These are phyloP conservation scores for Apophysomyces trapeziformis DNA, from an alignment of 371 early-diverging fungal species.

Conservation along the genomic window DNA sequence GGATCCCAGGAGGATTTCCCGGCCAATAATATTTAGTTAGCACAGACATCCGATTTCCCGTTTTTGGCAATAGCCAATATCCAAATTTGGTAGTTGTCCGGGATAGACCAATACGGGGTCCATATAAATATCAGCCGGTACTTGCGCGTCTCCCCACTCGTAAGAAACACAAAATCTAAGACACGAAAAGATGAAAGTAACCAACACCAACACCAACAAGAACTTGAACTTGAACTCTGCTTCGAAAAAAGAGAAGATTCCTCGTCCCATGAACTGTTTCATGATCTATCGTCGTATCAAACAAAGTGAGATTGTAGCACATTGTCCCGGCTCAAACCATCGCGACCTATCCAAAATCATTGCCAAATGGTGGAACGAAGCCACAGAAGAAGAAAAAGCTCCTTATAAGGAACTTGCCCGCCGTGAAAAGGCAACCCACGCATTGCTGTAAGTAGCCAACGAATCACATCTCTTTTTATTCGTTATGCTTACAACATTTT, in stretches of 20 bases:
- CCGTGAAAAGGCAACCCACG: conserved; percentile 59
- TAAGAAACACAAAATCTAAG: not conserved
- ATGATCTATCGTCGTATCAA: conserved; percentile 70
- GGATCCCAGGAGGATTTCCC: too few relatives aligned
- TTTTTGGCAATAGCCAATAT: too few relatives aligned
- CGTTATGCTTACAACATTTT: not conserved
- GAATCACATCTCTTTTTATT: not conserved
- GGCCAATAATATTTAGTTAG: too few relatives aligned
- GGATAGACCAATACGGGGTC: not conserved
- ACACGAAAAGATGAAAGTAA: too few relatives aligned
- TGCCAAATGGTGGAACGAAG: conserved; percentile 69
- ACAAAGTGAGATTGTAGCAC: conserved; percentile 62
- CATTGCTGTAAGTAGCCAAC: conserved; percentile 10
- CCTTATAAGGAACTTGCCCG: conserved; percentile 63
- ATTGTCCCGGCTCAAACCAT: conserved; percentile 63
- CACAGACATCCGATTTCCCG: too few relatives aligned
- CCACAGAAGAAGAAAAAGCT: conserved; percentile 59
- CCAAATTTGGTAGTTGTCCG: too few relatives aligned
- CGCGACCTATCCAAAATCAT: conserved; percentile 71
- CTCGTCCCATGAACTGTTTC: conserved; percentile 65
- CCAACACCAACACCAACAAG: not conserved
- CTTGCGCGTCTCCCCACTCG: not conserved
- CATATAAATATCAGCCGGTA: not conserved
- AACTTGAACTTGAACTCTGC: not conserved
- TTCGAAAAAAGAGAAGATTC: conserved; percentile 20